Evolutionary conservation across 2,329 filamentous ascomycete species (phyloP).

Genomic region (Neonectria magnoliae): DNA sequence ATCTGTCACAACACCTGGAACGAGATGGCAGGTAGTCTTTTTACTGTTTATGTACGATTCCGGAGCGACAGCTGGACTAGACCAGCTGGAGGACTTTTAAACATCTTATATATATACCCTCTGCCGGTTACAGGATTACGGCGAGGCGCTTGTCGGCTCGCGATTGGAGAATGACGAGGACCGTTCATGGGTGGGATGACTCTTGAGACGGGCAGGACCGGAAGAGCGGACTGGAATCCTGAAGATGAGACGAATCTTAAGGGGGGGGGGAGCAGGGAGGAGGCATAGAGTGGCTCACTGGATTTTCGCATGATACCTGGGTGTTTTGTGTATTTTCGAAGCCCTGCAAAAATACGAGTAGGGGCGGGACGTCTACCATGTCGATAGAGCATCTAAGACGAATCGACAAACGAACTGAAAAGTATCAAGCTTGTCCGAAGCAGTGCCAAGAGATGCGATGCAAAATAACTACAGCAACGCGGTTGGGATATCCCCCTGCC

Average conservation of each 20-base stretch:
- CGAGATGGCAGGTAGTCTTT: neutral
- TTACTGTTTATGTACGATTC: conserved; percentile 9
- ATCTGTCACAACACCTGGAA: neutral
- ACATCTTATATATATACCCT: conserved; percentile 1
- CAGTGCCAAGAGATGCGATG: no score
- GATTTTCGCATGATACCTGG: conserved; percentile 21
- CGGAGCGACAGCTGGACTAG: conserved; percentile 9
- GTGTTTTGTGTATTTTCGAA: conserved; percentile 10
- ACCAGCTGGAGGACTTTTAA: conserved; percentile 1
- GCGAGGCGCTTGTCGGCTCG: neutral
- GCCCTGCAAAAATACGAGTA: conserved; percentile 6
- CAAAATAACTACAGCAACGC: neutral
- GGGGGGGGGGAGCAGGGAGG: neutral
- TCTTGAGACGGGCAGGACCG: neutral
- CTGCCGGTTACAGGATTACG: conserved; percentile 7
- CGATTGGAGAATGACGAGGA: neutral
- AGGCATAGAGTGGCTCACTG: conserved; percentile 11
- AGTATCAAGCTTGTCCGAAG: neutral
- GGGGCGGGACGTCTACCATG: conserved; percentile 14
- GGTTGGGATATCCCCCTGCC: neutral
- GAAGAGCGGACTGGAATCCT: neutral
- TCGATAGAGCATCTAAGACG: conserved; percentile 13
- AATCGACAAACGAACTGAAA: neutral
- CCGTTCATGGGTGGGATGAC: neutral
- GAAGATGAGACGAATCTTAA: neutral